A percentile compares a stretch with the other conserved stretches of the same genome.
Evolutionary conservation across 768 basidiomycete species (phyloP).

Genomic region (Lyophyllum shimeji): DNA sequence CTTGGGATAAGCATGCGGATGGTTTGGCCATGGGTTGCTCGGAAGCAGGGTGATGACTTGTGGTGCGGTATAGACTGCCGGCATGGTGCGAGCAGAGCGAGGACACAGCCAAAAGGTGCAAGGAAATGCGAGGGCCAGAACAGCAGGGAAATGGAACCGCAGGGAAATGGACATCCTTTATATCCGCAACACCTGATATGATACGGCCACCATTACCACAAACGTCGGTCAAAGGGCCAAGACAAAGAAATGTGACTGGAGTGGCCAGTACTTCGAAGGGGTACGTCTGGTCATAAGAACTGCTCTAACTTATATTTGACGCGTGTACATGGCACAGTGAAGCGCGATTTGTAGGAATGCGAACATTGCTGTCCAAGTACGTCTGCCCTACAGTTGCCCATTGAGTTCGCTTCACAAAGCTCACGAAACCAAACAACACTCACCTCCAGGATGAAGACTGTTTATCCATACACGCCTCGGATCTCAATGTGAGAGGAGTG

Average conservation of each 20-base stretch:
- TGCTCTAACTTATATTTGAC: too few species aligned
- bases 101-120: background rate
- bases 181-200: background rate
- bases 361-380: too few species aligned
- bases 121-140: background rate
- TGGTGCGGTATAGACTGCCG: constrained; percentile 10
- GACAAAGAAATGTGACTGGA: background rate
- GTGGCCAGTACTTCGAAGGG: background rate
- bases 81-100: constrained; percentile 3
- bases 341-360: too few species aligned
- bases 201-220: background rate
- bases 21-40: constrained; percentile 9
- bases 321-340: too few species aligned
- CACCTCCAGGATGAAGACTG: too few species aligned
- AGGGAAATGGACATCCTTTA: background rate
- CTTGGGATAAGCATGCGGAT: constrained; percentile 12
- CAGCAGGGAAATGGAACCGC: background rate
- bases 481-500: too few species aligned
- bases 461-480: too few species aligned
- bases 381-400: too few species aligned
- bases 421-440: too few species aligned
- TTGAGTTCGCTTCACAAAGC: too few species aligned
- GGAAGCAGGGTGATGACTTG: constrained; percentile 20
- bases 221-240: background rate
- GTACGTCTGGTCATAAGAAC: background rate